A percentile compares a stretch with the other conserved stretches of the same genome.
These are phyloP conservation scores for Erysimum cheiranthoides DNA, from an alignment of 345 rosid species.

Conservation along the genomic window DNA sequence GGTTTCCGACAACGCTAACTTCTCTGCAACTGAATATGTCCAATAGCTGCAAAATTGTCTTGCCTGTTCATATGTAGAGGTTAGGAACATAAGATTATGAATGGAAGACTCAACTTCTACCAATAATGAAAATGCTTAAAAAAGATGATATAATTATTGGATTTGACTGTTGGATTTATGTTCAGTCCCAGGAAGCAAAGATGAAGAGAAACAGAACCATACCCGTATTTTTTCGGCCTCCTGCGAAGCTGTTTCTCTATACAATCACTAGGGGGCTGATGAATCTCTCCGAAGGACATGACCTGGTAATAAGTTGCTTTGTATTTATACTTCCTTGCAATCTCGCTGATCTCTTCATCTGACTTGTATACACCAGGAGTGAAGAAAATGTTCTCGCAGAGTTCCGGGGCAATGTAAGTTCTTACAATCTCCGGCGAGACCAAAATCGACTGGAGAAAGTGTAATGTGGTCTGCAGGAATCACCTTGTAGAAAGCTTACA, in stretches of 20 bases:
- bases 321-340: constrained; percentile 64
- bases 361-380: constrained; percentile 20
- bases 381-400: constrained; percentile 58
- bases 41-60: not conserved
- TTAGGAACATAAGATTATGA: not conserved
- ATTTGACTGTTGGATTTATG: not conserved
- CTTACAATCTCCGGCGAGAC: constrained; percentile 61
- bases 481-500: constrained; percentile 62
- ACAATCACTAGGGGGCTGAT: constrained; percentile 41
- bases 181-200: not conserved
- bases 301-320: constrained; percentile 79
- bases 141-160: not conserved
- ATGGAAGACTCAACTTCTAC: too few species aligned
- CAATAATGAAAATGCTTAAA: too few species aligned
- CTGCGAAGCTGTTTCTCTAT: constrained; percentile 18
- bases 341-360: constrained; percentile 51
- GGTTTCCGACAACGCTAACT: constrained; percentile 30
- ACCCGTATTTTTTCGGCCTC: constrained; percentile 20
- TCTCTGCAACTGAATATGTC: constrained; percentile 40
- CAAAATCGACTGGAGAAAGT: constrained; percentile 69
- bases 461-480: constrained; percentile 72
- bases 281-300: constrained; percentile 59
- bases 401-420: constrained; percentile 55
- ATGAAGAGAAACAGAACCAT: constrained; percentile 23
- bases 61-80: constrained; percentile 33